A percentile compares a stretch with the other conserved stretches of the same genome.
These are phyloP conservation scores for Cytospora schulzeri DNA, from an alignment of 2,329 filamentous ascomycete species.

Conservation along the genomic window DNA sequence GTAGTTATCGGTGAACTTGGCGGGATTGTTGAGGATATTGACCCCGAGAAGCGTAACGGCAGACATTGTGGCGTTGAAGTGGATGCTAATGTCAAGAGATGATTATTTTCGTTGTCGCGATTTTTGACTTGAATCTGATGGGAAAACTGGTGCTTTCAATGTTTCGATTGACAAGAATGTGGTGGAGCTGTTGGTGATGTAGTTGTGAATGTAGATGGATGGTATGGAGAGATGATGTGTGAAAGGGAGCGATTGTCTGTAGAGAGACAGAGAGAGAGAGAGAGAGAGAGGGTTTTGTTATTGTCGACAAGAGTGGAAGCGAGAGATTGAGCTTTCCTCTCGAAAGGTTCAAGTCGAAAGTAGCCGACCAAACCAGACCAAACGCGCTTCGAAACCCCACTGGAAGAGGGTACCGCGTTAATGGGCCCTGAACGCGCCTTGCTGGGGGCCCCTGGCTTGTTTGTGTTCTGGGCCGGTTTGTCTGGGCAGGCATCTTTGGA, in stretches of 20 bases:
- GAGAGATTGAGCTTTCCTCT: neutral
- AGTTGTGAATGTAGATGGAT: neutral
- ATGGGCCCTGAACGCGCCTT: constrained; percentile 9
- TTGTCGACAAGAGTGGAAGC: neutral
- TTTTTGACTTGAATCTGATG: neutral
- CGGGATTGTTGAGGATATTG: constrained; percentile 95
- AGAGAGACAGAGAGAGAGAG: neutral
- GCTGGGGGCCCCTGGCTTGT: neutral
- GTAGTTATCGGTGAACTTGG: constrained; percentile 88
- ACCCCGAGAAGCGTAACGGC: constrained; percentile 95
- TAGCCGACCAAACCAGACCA: constrained; percentile 13
- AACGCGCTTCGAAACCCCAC: constrained; percentile 14
- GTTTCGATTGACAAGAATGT: neutral
- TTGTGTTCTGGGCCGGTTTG: neutral
- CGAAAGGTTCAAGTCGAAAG: constrained; percentile 8
- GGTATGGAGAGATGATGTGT: neutral
- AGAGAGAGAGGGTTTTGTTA: neutral
- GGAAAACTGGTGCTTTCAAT: neutral
- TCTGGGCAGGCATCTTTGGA: neutral
- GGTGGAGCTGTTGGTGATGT: neutral
- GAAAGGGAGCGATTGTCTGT: neutral
- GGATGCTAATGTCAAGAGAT: neutral
- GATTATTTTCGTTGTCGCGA: neutral
- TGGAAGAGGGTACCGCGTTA: constrained; percentile 9
- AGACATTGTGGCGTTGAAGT: constrained; percentile 64